Conservation (phyloP, 2,329 filamentous ascomycete genomes). For the Fusarium sublunatum region DNA sequence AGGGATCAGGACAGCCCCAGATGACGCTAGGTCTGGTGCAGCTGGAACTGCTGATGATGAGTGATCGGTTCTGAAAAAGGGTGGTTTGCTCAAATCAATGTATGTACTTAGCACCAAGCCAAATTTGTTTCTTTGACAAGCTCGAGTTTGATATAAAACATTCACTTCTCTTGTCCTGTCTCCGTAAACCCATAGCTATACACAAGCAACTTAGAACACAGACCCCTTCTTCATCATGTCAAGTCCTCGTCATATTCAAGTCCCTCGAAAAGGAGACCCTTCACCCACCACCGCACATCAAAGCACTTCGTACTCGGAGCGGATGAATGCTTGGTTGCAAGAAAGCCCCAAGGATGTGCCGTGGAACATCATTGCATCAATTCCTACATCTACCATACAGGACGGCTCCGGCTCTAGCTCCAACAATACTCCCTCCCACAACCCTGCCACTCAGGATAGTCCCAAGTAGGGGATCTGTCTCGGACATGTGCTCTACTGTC, state of each 20-base stretch:
- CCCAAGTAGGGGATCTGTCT: neutral
- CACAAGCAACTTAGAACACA: neutral
- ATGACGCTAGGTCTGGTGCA: too few relatives aligned
- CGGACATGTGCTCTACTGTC: accelerated
- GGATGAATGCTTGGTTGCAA: conserved; percentile 9
- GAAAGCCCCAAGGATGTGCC: conserved; percentile 13
- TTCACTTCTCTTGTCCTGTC: too few relatives aligned
- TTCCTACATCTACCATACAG: neutral
- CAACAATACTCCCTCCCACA: accelerated
- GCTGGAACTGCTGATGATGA: too few relatives aligned
- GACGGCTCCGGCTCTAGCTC: accelerated
- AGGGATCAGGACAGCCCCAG: too few relatives aligned
- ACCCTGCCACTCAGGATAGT: conserved; percentile 8
- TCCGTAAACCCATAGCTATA: too few relatives aligned
- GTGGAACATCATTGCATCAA: conserved; percentile 1
- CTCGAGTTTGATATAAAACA: too few relatives aligned
- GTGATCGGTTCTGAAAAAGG: too few relatives aligned
- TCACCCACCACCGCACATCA: neutral
- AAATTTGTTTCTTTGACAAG: too few relatives aligned
- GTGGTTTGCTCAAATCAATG: too few relatives aligned
- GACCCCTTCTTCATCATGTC: neutral
- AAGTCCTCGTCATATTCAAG: accelerated
- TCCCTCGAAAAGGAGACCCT: accelerated
- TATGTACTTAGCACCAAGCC: too few relatives aligned
- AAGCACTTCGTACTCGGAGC: neutral